Percentiles rank a stretch among this genome's conserved stretches.
These are phyloP conservation scores for Vinca minor DNA, from an alignment of 257 asterid genomes.

Conservation along the genomic window DNA sequence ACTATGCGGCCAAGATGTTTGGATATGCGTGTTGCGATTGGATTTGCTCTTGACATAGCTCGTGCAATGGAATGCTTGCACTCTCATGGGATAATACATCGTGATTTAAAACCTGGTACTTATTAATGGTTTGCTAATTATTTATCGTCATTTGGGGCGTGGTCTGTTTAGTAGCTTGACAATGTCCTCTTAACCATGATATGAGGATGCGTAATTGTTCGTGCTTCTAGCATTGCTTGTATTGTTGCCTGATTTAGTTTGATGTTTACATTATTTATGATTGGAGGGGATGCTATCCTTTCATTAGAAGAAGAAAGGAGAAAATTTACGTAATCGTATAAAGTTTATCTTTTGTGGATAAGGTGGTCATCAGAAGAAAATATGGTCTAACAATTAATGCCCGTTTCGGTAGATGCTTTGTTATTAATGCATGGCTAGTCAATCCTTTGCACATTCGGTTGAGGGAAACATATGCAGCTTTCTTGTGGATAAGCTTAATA, in stretches of 20 bases:
- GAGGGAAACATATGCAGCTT: not conserved
- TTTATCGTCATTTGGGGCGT: not conserved
- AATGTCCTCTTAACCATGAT: not conserved
- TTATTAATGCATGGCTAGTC: not conserved
- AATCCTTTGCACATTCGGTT: not conserved
- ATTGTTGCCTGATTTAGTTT: not conserved
- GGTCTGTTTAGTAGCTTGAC: not conserved
- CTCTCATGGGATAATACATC: constrained; percentile 86
- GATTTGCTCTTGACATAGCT: constrained; percentile 82
- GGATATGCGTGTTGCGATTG: constrained; percentile 61
- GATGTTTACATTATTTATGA: not conserved
- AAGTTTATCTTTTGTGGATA: not conserved
- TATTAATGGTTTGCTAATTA: not conserved
- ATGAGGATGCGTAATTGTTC: not conserved
- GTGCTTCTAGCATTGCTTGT: not conserved
- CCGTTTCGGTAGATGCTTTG: not conserved
- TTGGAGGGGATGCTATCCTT: not conserved
- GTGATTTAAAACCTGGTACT: constrained; percentile 89
- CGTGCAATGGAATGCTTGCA: constrained; percentile 96
- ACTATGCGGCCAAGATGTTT: constrained; percentile 65
- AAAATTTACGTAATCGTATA: no score
- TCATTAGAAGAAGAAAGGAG: not conserved
- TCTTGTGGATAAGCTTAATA: constrained; percentile 1
- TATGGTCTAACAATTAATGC: not conserved
- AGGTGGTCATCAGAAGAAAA: not conserved